Percentiles rank a stretch among this genome's conserved stretches.
Evolutionary conservation across 805 yeast genomes (phyloP).

Genomic region (Phaffomyces antillensis): DNA sequence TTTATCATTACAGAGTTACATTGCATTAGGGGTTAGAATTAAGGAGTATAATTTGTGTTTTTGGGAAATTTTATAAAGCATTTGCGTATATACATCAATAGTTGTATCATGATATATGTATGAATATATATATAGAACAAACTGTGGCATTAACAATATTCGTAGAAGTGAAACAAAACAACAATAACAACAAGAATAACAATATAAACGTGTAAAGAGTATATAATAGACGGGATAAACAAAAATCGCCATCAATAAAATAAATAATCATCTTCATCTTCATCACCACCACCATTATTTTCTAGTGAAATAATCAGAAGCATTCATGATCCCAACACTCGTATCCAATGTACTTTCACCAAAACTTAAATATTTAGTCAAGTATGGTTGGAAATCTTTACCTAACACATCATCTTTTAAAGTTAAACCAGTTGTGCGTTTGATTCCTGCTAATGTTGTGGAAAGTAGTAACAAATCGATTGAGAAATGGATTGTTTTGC

Average conservation of each 20-base stretch:
- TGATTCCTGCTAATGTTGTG: conserved; percentile 65
- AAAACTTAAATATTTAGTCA: conserved; percentile 60
- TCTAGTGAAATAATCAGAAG: conserved; percentile 68
- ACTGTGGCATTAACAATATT: background rate
- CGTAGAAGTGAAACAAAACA: too few relatives aligned
- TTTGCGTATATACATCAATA: too few relatives aligned
- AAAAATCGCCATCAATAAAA: background rate
- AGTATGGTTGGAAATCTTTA: conserved; percentile 41
- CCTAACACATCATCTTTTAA: conserved; percentile 44
- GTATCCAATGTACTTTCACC: conserved; percentile 85
- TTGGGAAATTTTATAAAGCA: too few relatives aligned
- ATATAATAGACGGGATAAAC: too few relatives aligned
- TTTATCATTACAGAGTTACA: background rate
- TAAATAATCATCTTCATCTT: too few relatives aligned
- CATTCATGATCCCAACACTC: conserved; percentile 58
- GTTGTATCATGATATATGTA: too few relatives aligned
- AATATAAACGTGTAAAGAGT: too few relatives aligned
- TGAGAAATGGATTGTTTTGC: conserved; percentile 50
- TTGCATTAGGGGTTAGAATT: background rate
- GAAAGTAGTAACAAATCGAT: conserved; percentile 57
- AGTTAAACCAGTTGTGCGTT: conserved; percentile 62
- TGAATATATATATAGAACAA: background rate
- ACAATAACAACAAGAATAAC: too few relatives aligned
- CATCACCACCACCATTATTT: conserved; percentile 23
- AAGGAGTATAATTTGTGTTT: too few relatives aligned